Evolutionary conservation across 2,329 filamentous ascomycete species (phyloP).

Genomic region (Grosmannia clavigera): DNA sequence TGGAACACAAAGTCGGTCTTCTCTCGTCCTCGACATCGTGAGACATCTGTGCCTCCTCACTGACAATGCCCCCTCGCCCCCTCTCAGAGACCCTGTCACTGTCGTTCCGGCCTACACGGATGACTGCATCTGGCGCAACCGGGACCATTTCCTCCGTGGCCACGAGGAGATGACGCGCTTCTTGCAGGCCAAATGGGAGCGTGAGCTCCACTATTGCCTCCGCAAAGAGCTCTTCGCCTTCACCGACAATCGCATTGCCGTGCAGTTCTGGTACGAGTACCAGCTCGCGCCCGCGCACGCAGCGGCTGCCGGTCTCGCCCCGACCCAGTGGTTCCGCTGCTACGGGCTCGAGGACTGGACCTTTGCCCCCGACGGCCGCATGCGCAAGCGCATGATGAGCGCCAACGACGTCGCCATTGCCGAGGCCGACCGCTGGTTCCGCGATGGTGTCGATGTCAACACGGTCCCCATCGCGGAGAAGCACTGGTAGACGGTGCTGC

Average conservation of each 20-base stretch:
- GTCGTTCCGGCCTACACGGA: constrained; percentile 64
- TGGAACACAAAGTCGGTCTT: constrained; percentile 62
- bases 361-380: constrained; percentile 55
- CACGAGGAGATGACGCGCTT: constrained; percentile 56
- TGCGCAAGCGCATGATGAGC: constrained; percentile 67
- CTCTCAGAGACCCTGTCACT: constrained; percentile 44
- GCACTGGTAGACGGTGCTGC: constrained; percentile 41
- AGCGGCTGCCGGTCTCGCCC: neutral
- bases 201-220: constrained; percentile 58
- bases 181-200: constrained; percentile 60
- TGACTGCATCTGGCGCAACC: constrained; percentile 71
- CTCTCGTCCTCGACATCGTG: too few species aligned
- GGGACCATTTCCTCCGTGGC: constrained; percentile 55
- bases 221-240: constrained; percentile 80
- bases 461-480: constrained; percentile 51
- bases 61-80: neutral
- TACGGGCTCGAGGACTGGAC: constrained; percentile 79
- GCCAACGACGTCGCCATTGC: constrained; percentile 56
- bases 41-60: neutral
- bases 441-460: constrained; percentile 56
- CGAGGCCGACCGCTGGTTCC: constrained; percentile 56
- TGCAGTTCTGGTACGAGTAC: constrained; percentile 87
- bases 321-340: constrained; percentile 65
- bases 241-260: constrained; percentile 59
- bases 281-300: constrained; percentile 33